phyloP scores from a whole-genome alignment of 306 rosid species.

The Prunus dulcis region DNA sequence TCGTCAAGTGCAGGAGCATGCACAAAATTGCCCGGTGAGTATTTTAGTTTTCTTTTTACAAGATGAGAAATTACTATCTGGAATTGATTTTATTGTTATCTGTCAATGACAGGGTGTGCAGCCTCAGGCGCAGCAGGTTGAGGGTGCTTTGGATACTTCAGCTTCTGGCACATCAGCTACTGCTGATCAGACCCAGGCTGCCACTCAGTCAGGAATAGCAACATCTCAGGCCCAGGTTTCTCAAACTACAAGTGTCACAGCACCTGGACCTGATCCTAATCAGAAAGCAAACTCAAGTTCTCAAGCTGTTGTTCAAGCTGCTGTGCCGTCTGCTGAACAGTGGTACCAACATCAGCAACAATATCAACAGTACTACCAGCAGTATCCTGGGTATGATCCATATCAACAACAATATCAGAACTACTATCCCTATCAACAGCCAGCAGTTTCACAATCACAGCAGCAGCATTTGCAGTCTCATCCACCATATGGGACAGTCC shows the following conservation, averaged over 20 bases:
- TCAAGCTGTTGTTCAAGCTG: slow-evolving; percentile 54
- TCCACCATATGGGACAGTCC: slow-evolving; percentile 32
- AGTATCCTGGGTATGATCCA: slow-evolving; percentile 86
- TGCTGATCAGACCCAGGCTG: slow-evolving; percentile 51
- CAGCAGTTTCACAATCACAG: slow-evolving; percentile 55
- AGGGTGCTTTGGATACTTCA: slow-evolving; percentile 45
- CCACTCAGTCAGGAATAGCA: slow-evolving; percentile 34
- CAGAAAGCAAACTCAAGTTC: slow-evolving; percentile 50
- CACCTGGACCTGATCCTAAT: slow-evolving; percentile 57
- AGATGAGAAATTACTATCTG: background rate
- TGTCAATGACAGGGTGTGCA: slow-evolving; percentile 68
- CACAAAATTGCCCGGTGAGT: slow-evolving; percentile 82
- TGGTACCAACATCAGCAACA: slow-evolving; percentile 92
- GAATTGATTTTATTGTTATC: slow-evolving; percentile 16
- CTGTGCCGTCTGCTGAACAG: slow-evolving; percentile 62
- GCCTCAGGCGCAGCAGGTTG: slow-evolving; percentile 61
- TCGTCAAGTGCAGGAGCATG: slow-evolving; percentile 95
- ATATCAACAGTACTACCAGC: slow-evolving; percentile 90
- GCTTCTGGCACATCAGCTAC: slow-evolving; percentile 40
- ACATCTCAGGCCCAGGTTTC: slow-evolving; percentile 56
- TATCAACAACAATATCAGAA: slow-evolving; percentile 90
- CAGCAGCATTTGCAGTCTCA: slow-evolving; percentile 51
- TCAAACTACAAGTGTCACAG: slow-evolving; percentile 46
- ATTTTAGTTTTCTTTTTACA: background rate
- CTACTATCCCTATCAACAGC: slow-evolving; percentile 79